phyloP scores from a whole-genome alignment of 2,329 filamentous ascomycete species.

The Xylaria sp. region DNA sequence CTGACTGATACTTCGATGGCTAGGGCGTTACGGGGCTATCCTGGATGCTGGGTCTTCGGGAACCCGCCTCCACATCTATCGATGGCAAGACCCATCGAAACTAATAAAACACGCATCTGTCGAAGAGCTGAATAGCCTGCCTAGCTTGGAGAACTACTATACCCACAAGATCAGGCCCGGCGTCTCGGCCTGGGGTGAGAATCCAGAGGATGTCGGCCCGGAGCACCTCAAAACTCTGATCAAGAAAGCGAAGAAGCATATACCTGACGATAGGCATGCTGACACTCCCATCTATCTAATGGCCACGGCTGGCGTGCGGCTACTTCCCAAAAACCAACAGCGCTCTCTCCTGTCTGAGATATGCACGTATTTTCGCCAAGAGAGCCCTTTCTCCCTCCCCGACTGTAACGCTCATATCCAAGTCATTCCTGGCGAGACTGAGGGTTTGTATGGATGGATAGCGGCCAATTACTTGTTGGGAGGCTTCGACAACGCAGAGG shows the following conservation, averaged over 20 bases:
- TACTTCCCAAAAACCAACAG: constrained; percentile 80
- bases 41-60: constrained; percentile 98
- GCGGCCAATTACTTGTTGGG: constrained; percentile 95
- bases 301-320: constrained; percentile 93
- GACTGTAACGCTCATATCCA: constrained; percentile 91
- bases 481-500: constrained; percentile 81
- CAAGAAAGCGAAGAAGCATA: constrained; percentile 80
- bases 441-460: constrained; percentile 97
- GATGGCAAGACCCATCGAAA: constrained; percentile 82
- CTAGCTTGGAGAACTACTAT: constrained; percentile 84
- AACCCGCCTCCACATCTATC: constrained; percentile 92
- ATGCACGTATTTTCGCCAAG: constrained; percentile 81
- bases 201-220: constrained; percentile 77
- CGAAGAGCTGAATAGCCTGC: constrained; percentile 74
- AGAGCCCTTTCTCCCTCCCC: constrained; percentile 85
- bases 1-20: constrained; percentile 28
- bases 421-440: constrained; percentile 94
- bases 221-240: constrained; percentile 84
- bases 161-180: constrained; percentile 95
- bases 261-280: constrained; percentile 78
- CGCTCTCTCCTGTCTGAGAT: constrained; percentile 77
- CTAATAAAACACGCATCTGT: constrained; percentile 70
- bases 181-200: constrained; percentile 87
- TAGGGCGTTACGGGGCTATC: constrained; percentile 87
- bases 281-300: constrained; percentile 95